Evolutionary conservation across 495 filamentous ascomycete species (phyloP).

Genomic region (Podospora bellae-mahoneyi): DNA sequence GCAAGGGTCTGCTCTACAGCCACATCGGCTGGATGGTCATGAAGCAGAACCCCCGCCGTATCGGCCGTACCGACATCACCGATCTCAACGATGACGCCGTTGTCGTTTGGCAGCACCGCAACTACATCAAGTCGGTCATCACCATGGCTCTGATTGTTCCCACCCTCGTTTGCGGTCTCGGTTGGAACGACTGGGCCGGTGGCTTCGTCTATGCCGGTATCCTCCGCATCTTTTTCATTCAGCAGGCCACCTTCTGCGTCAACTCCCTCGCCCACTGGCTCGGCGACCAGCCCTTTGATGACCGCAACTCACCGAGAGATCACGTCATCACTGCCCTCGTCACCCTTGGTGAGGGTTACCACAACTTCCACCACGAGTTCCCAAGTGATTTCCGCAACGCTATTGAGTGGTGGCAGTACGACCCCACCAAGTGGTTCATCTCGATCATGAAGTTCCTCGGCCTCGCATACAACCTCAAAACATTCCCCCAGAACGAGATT

Average conservation of each 20-base stretch:
- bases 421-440: slow-evolving; percentile 98
- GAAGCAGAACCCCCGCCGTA: slow-evolving; percentile 90
- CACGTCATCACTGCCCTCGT: slow-evolving; percentile 93
- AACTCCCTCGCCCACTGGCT: slow-evolving; percentile 99
- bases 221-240: slow-evolving; percentile 95
- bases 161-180: slow-evolving; percentile 75
- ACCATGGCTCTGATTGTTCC: slow-evolving; percentile 86
- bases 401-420: slow-evolving; percentile 97
- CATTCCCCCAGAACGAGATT: slow-evolving; percentile 97
- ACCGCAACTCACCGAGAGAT: slow-evolving; percentile 96
- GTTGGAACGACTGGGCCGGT: slow-evolving; percentile 86
- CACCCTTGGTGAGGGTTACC: slow-evolving; percentile 96
- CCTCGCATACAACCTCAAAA: slow-evolving; percentile 91
- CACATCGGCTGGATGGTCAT: slow-evolving; percentile 93
- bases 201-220: slow-evolving; percentile 95
- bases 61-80: slow-evolving; percentile 93
- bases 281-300: slow-evolving; percentile 97
- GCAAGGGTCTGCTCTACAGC: slow-evolving; percentile 92
- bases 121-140: slow-evolving; percentile 87
- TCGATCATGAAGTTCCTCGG: slow-evolving; percentile 91
- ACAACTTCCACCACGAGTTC: slow-evolving; percentile 99
- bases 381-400: slow-evolving; percentile 98
- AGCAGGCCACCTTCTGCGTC: slow-evolving; percentile 99
- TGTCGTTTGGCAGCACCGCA: slow-evolving; percentile 89
- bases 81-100: slow-evolving; percentile 94